phyloP scores from a whole-genome alignment of 306 rosid genomes.

The Hippophae gyantsensis region DNA sequence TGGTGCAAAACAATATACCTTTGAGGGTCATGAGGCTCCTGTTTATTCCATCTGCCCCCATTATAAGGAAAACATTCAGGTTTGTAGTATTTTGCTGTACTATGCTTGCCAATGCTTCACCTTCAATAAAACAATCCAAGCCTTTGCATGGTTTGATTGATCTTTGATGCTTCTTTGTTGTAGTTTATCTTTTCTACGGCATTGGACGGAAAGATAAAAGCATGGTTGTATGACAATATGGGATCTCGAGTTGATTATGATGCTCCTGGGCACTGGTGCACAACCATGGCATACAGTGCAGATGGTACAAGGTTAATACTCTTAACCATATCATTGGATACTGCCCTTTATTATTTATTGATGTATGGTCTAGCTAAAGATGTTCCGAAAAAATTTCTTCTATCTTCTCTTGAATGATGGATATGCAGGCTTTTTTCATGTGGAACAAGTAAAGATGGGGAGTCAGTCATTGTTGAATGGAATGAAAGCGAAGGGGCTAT shows the following conservation, averaged over 20 bases:
- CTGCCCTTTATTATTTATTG: conserved; percentile 2
- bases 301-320: conserved; percentile 72
- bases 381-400: neutral
- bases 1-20: conserved; percentile 54
- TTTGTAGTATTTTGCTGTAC: conserved; percentile 13
- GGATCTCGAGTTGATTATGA: conserved; percentile 80
- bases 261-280: conserved; percentile 77
- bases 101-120: conserved; percentile 1
- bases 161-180: conserved; percentile 3
- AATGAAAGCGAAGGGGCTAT: conserved; percentile 95
- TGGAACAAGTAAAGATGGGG: conserved; percentile 89
- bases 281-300: conserved; percentile 71
- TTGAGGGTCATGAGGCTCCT: conserved; percentile 87
- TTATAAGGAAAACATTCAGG: conserved; percentile 68
- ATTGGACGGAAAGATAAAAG: conserved; percentile 52
- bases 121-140: neutral
- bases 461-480: conserved; percentile 91
- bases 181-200: conserved; percentile 70
- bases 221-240: conserved; percentile 67
- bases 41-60: conserved; percentile 84
- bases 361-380: conserved; percentile 2
- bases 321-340: neutral
- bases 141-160: conserved; percentile 8
- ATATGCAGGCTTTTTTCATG: conserved; percentile 82
- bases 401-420: conserved; percentile 7